Base-by-base conservation (phyloP, 495 filamentous ascomycete genomes). In the Barbatosphaeria neglecta region DNA sequence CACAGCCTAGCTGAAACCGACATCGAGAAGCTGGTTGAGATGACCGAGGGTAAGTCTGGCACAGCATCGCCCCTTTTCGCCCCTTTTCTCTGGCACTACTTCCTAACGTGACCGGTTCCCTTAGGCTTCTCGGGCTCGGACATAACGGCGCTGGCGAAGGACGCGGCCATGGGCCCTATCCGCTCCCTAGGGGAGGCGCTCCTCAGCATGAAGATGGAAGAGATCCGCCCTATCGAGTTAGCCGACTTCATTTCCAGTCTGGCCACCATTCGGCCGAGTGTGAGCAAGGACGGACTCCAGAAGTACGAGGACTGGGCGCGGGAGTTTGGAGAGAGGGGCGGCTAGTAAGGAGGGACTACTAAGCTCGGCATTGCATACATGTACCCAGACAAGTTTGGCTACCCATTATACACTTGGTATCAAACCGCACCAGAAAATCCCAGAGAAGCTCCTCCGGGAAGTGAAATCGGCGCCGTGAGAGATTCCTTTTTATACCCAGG, bases 141-240 rank as follows among this genome's bases (percentile, higher is more conserved):
- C 60, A 95, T 99, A 45, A 99, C 92, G 9, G 92, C 92, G 6
- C 68, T 99, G 20, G 93, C 92, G 8, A 99, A 99, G 64, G 92
- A 99, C 59, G 92, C 92, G 9, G 92, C 92, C 20, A 99, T 99
- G 92, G 93, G 92, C 0, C 92, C 93, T 8, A 74, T 99, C 13
- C 81, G 93, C 17, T 89, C 85, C 46, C 72, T 99, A 2, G 92
- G 92, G 18, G 93, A 97, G 59, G 84, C 85, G 16, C 69, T 99
- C 33, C 72, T 99, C 20, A 78, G 86, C 51, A 96, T 90, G 67
- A 82, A 82, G 4, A 92, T 87, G 77, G 92, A 97, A 48, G 82
- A 97, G 48, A 95, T 99, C 56, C 75, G 90, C 13, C 80, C 88
- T 1, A 97, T 99, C 31, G 75, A 72, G 48, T 78, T 90, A 25